A percentile compares a stretch with the other conserved stretches of the same genome.
Conservation (phyloP, 352 stramenopile genomes). For the Thraustochytrium striatum region DNA sequence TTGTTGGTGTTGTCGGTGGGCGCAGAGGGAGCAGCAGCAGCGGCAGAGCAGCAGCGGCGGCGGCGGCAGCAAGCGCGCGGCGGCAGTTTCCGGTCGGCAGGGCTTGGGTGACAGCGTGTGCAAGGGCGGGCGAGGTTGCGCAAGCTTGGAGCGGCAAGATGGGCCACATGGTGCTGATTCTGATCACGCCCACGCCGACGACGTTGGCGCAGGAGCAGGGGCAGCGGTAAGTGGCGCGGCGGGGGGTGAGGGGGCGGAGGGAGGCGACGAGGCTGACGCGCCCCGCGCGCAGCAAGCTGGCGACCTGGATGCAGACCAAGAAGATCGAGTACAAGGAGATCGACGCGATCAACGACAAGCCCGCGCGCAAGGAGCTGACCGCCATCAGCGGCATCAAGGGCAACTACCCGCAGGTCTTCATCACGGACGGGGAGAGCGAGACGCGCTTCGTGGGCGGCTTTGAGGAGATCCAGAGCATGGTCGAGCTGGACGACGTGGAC, state of each 20-base stretch:
- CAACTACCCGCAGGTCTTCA: slow-evolving; percentile 45
- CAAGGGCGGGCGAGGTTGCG: too few species aligned
- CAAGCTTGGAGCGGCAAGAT: too few species aligned
- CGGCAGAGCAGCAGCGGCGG: too few species aligned
- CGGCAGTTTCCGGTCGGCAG: too few species aligned
- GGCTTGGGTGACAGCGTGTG: too few species aligned
- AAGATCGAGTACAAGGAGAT: slow-evolving; percentile 40
- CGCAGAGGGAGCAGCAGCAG: too few species aligned
- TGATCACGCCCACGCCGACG: background rate
- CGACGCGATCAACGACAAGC: slow-evolving; percentile 39
- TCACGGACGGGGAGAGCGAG: slow-evolving; percentile 9
- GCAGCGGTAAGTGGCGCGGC: slow-evolving; percentile 36
- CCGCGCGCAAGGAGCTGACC: slow-evolving; percentile 29
- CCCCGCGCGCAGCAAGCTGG: background rate
- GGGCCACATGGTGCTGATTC: background rate
- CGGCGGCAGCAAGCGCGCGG: too few species aligned
- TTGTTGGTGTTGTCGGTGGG: too few species aligned
- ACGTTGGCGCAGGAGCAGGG: slow-evolving; percentile 14
- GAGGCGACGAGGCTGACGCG: too few species aligned
- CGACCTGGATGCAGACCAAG: slow-evolving; percentile 48
- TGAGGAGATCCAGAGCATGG: slow-evolving; percentile 26
- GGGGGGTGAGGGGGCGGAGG: too few species aligned
- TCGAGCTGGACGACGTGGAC: slow-evolving; percentile 40
- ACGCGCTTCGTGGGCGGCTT: slow-evolving; percentile 38
- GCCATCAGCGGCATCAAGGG: slow-evolving; percentile 32